Conservation (phyloP, 192 early-diverging fungal genomes). For the Rhizophagus prolifer region DNA sequence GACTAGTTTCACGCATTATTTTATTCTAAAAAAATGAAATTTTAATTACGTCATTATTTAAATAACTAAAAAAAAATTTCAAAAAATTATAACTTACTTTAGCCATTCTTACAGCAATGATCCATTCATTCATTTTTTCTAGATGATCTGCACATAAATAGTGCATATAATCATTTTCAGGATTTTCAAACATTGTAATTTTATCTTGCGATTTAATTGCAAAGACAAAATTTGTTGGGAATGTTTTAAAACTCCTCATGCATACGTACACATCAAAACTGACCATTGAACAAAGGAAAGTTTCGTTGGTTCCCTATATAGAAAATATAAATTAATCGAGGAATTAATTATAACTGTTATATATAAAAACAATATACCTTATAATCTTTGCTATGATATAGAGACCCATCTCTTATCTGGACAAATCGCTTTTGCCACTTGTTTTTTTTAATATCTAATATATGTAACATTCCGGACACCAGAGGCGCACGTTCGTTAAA, state of each 20-base stretch:
- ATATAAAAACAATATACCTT: slow-evolving; percentile 7
- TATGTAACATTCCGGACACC: slow-evolving; percentile 55
- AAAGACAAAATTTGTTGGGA: neutral
- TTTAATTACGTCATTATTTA: neutral
- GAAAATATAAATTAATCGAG: neutral
- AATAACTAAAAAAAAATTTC: neutral
- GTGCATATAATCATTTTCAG: slow-evolving; percentile 14
- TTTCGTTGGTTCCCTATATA: slow-evolving; percentile 10
- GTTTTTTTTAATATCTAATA: slow-evolving; percentile 70
- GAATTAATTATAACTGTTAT: neutral
- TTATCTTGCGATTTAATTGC: neutral
- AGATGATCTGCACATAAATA: slow-evolving; percentile 57
- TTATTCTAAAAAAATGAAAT: neutral
- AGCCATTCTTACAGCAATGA: slow-evolving; percentile 61
- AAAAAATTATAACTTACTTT: slow-evolving; percentile 50
- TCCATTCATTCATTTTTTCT: slow-evolving; percentile 74
- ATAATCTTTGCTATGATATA: slow-evolving; percentile 65
- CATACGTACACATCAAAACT: neutral
- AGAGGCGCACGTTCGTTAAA: slow-evolving; percentile 18
- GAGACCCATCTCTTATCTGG: slow-evolving; percentile 61
- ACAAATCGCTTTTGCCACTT: slow-evolving; percentile 85
- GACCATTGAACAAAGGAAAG: neutral
- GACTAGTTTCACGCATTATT: neutral
- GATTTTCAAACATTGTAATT: slow-evolving; percentile 31
- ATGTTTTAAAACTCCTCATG: neutral